Evolutionary conservation across 441 rosid genomes (phyloP), one percentile per base, ranked within the genome.

Genomic region (Cnidoscolus chayamansa): DNA sequence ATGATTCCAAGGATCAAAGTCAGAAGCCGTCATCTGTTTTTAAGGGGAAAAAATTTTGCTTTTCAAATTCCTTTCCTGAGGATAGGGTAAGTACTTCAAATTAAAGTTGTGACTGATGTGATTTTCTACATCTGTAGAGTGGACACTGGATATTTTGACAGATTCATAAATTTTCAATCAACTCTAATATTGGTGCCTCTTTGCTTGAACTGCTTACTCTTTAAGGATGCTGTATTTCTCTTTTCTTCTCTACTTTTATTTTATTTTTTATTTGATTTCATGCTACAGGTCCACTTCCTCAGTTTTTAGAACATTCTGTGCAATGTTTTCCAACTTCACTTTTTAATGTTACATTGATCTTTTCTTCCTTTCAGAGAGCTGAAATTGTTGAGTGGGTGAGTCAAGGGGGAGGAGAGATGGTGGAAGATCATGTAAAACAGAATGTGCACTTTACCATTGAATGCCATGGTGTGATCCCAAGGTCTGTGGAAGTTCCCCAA

Each of bases 321-420:
- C 40, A 37, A 32, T 51, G 58, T 49, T 60, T 68, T 17, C 30
- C 50, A 57, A 50, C 53, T 11, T 12, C 62, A 11, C 25, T 61
- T 25, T 47, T 65, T 19, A 25, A 25, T 25, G 25, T 13, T 16
- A 35, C 40, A 35, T 54, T 40, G 32, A 20, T 19, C 66, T 45
- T 3, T 17, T 35, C 73, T 63, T 63, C 75, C 66, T 77, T 71
- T 76, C 86, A 96, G 99, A 88, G 89, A 85, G 86, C 87, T 69
- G 94, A 96, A 76, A 84, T 96, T 67, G 80, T 89, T 79, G 80
- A 89, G 63, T 96, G 99, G 99, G 86, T 96, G 77, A 77, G 80
- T 79, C 91, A 90, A 91, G 98, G 97, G 73, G 93, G 94, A 74
- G 99, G 99, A 67, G 84, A 83, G 80, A 72, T 96, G 72, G 86